These are phyloP conservation scores for Lasiosphaeria ovina DNA, from an alignment of 495 filamentous ascomycete species.

Conservation along the genomic window DNA sequence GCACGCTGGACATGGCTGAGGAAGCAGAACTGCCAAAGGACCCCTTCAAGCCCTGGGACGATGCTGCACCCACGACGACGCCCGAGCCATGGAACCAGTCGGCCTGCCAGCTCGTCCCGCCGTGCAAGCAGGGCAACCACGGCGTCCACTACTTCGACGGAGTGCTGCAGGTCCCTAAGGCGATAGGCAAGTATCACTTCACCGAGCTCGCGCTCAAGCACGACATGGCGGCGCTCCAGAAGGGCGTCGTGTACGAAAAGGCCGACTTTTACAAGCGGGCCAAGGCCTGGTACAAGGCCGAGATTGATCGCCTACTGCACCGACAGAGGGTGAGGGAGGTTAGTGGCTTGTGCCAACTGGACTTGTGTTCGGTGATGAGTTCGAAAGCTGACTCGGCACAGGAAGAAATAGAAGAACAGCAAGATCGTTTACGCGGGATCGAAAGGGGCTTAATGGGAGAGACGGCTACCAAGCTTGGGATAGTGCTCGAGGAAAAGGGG, in stretches of 20 bases:
- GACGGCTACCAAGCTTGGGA: no score
- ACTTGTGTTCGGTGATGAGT: not conserved
- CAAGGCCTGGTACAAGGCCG: constrained; percentile 33
- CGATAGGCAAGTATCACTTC: constrained; percentile 19
- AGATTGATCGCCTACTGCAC: constrained; percentile 25
- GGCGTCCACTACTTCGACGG: not conserved
- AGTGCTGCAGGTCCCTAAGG: not conserved
- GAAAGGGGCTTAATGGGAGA: no score
- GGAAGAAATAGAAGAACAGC: not conserved
- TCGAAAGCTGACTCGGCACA: not conserved
- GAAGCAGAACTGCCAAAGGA: not conserved
- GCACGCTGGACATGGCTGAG: no score
- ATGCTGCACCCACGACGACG: not conserved
- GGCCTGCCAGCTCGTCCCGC: constrained; percentile 14
- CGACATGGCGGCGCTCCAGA: constrained; percentile 23
- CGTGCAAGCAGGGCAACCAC: constrained; percentile 20
- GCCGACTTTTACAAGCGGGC: constrained; percentile 27
- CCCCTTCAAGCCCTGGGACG: not conserved
- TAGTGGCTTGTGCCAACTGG: not conserved
- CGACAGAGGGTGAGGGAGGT: constrained; percentile 10
- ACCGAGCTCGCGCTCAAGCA: constrained; percentile 21
- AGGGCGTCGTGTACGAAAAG: constrained; percentile 17
- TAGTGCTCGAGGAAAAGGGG: not conserved
- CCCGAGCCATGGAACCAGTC: not conserved
- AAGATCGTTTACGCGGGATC: no score